phyloP scores from a whole-genome alignment of 1,284 basidiomycete species.

The Athelia sp. region DNA sequence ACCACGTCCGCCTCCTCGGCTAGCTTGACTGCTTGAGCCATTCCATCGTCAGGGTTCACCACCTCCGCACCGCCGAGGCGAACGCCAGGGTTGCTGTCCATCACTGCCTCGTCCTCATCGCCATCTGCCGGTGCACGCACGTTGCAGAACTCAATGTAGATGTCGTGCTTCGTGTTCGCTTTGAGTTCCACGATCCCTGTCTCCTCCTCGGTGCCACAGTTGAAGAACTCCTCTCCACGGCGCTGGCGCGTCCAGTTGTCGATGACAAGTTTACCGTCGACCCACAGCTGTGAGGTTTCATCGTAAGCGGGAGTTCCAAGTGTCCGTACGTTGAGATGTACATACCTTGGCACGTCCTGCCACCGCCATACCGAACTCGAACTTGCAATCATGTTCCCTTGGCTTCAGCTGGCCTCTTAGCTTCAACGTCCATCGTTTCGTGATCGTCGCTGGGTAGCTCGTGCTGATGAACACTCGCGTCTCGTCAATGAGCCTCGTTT shows the following conservation, averaged over 20 bases:
- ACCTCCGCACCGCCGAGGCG: constrained; percentile 67
- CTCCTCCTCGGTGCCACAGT: constrained; percentile 53
- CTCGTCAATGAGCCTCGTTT: constrained; percentile 51
- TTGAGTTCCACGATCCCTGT: constrained; percentile 48
- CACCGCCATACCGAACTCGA: constrained; percentile 66
- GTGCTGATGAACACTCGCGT: constrained; percentile 62
- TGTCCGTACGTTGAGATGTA: too few relatives aligned
- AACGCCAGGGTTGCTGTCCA: constrained; percentile 56
- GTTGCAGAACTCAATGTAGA: constrained; percentile 66
- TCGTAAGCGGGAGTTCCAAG: background rate
- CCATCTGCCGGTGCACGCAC: constrained; percentile 60
- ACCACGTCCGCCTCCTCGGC: constrained; percentile 67
- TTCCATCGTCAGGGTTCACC: constrained; percentile 46
- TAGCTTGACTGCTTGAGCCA: constrained; percentile 55
- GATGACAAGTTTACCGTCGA: constrained; percentile 62
- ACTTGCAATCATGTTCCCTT: constrained; percentile 45
- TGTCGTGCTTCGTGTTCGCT: constrained; percentile 48
- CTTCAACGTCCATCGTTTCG: constrained; percentile 54
- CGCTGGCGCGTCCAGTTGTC: constrained; percentile 74
- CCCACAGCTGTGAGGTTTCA: constrained; percentile 43
- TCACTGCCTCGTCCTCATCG: constrained; percentile 56
- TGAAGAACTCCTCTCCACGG: constrained; percentile 65
- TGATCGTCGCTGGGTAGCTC: constrained; percentile 48
- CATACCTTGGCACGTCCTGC: constrained; percentile 63
- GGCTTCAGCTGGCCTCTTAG: constrained; percentile 58